Conservation (phyloP, 2,329 filamentous ascomycete genomes). For the Lasiodiplodia gonubiensis region DNA sequence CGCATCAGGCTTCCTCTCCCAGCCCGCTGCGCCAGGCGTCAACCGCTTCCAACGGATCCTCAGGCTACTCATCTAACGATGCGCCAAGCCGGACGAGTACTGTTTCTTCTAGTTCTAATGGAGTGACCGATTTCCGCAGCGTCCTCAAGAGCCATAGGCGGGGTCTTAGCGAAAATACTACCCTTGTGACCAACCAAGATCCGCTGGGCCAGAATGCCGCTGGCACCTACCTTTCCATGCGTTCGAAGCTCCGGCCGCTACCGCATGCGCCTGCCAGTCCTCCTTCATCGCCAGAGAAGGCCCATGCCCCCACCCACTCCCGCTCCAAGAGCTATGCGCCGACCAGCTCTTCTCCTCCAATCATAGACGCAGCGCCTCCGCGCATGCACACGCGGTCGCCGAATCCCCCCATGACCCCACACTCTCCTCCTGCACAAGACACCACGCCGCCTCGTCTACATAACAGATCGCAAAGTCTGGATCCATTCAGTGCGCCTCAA, state of each 20-base stretch:
- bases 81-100: slow-evolving; percentile 68
- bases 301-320: slow-evolving; percentile 33
- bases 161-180: slow-evolving; percentile 74
- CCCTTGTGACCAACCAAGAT: slow-evolving; percentile 49
- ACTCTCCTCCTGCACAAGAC: slow-evolving; percentile 1
- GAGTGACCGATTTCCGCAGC: slow-evolving; percentile 64
- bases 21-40: slow-evolving; percentile 67
- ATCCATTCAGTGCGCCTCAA: slow-evolving; percentile 44
- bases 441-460: slow-evolving; percentile 9
- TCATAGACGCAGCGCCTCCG: slow-evolving; percentile 5
- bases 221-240: slow-evolving; percentile 70
- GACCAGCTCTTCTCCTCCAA: slow-evolving; percentile 9
- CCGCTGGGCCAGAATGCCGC: slow-evolving; percentile 56
- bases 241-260: slow-evolving; percentile 61
- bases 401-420: neutral
- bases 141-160: slow-evolving; percentile 66
- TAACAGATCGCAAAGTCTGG: slow-evolving; percentile 29
- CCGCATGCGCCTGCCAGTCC: slow-evolving; percentile 39
- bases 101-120: slow-evolving; percentile 73
- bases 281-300: slow-evolving; percentile 37
- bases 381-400: slow-evolving; percentile 8
- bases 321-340: slow-evolving; percentile 49
- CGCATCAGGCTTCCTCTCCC: slow-evolving; percentile 48
- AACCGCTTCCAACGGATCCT: slow-evolving; percentile 73
- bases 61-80: slow-evolving; percentile 40